phyloP scores from a whole-genome alignment of 805 yeast genomes.

The Candida piceae region DNA sequence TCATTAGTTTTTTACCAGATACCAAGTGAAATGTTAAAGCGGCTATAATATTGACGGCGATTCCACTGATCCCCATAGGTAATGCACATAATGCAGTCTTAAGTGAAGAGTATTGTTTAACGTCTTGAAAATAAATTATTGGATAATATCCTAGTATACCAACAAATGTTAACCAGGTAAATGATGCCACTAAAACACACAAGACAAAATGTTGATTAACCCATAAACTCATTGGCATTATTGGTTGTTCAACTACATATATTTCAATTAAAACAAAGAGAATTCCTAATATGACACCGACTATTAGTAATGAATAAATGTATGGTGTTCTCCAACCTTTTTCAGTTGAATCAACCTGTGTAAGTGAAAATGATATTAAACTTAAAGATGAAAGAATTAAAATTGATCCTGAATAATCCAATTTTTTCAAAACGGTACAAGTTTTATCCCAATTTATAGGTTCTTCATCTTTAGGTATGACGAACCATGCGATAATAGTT shows the following conservation, averaged over 20 bases:
- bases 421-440: slow-evolving; percentile 13
- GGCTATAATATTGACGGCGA: slow-evolving; percentile 34
- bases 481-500: slow-evolving; percentile 17
- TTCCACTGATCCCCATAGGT: slow-evolving; percentile 35
- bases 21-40: slow-evolving; percentile 34
- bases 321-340: slow-evolving; percentile 39
- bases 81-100: slow-evolving; percentile 33
- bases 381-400: slow-evolving; percentile 31
- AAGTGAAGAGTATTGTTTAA: slow-evolving; percentile 31
- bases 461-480: slow-evolving; percentile 31
- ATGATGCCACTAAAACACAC: slow-evolving; percentile 28
- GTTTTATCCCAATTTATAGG: slow-evolving; percentile 11
- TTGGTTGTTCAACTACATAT: slow-evolving; percentile 31
- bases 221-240: slow-evolving; percentile 39
- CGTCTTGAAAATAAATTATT: slow-evolving; percentile 34
- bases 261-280: slow-evolving; percentile 31
- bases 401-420: slow-evolving; percentile 35
- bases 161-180: slow-evolving; percentile 33
- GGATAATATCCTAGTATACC: slow-evolving; percentile 33
- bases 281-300: slow-evolving; percentile 28
- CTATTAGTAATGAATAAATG: slow-evolving; percentile 33
- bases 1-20: slow-evolving; percentile 32
- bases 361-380: slow-evolving; percentile 34
- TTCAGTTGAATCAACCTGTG: slow-evolving; percentile 34
- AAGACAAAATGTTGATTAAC: slow-evolving; percentile 30